Evolutionary conservation across 495 filamentous ascomycete species (phyloP).

Genomic region (Aspergillus affinis): DNA sequence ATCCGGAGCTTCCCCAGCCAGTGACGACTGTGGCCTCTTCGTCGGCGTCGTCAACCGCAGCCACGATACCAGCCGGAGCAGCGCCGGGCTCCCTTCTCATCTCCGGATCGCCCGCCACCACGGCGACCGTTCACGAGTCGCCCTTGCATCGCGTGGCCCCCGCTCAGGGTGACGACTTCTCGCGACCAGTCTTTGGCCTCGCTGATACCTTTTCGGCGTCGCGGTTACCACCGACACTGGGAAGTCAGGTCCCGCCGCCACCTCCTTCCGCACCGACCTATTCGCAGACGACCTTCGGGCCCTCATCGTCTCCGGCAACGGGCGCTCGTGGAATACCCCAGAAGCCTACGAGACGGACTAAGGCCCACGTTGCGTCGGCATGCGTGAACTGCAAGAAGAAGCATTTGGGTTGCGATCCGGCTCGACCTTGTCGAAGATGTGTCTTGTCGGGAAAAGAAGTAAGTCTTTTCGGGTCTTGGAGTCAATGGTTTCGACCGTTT

Average conservation of each 20-base stretch:
- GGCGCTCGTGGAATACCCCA: conserved; percentile 40
- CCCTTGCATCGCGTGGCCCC: conserved; percentile 17
- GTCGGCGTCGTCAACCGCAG: conserved; percentile 30
- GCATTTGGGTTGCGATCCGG: conserved; percentile 78
- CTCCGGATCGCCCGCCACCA: conserved; percentile 25
- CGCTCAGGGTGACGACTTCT: conserved; percentile 14
- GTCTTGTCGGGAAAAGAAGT: conserved; percentile 65
- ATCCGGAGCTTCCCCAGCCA: conserved; percentile 40
- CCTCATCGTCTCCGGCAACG: conserved; percentile 19
- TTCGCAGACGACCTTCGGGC: conserved; percentile 30
- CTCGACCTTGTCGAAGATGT: conserved; percentile 62
- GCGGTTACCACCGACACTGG: conserved; percentile 31
- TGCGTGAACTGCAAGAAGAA: conserved; percentile 98
- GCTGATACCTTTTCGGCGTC: conserved; percentile 31
- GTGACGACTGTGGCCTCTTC: conserved; percentile 29
- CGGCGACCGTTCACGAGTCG: conserved; percentile 16
- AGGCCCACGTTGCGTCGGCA: conserved; percentile 93
- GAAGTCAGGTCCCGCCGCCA: conserved; percentile 24
- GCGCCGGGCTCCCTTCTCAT: conserved; percentile 27
- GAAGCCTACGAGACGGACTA: conserved; percentile 78
- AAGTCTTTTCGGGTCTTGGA: conserved; percentile 27
- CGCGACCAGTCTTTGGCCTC: conserved; percentile 18
- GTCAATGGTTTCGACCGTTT: background rate
- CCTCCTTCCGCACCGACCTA: conserved; percentile 30
- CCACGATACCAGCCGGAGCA: conserved; percentile 23